phyloP scores from a whole-genome alignment of 73 alveolate species.

The Strombidium stylifer region DNA sequence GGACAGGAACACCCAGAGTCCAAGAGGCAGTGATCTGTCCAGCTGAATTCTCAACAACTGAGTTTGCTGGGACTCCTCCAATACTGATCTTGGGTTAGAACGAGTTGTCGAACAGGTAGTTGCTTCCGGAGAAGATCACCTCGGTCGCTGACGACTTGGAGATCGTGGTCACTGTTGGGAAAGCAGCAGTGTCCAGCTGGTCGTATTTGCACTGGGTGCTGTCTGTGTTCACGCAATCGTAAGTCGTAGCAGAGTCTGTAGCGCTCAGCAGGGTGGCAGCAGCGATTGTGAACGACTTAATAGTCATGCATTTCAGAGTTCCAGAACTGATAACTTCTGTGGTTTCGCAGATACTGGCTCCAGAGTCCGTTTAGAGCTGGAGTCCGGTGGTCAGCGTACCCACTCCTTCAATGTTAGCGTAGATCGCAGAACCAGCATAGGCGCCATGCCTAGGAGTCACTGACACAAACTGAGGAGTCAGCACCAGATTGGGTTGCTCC shows the following conservation, averaged over 20 bases:
- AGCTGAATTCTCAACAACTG: no score
- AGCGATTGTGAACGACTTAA: not conserved
- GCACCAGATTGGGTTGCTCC: not conserved
- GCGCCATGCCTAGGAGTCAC: not conserved
- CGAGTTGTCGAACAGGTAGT: no score
- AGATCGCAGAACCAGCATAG: conserved; percentile 10
- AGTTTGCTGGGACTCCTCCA: no score
- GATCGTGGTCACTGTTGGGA: not conserved
- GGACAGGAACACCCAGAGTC: no score
- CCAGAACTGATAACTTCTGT: not conserved
- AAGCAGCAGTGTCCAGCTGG: no score
- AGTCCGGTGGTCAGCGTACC: not conserved
- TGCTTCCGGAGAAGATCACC: no score
- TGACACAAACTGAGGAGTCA: not conserved
- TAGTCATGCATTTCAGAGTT: conserved; percentile 1
- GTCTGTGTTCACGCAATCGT: conserved; percentile 2
- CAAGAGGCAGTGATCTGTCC: no score
- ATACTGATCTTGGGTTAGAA: no score
- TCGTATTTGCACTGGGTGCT: not conserved
- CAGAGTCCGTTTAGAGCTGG: not conserved
- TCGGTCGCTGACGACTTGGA: no score
- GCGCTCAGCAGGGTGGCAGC: not conserved
- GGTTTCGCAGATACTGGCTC: not conserved
- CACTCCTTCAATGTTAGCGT: conserved; percentile 5
- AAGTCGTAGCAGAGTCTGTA: not conserved